Percentiles rank a stretch among this genome's conserved stretches.
Evolutionary conservation across 257 asterid genomes (phyloP).

Genomic region (Plantago major): DNA sequence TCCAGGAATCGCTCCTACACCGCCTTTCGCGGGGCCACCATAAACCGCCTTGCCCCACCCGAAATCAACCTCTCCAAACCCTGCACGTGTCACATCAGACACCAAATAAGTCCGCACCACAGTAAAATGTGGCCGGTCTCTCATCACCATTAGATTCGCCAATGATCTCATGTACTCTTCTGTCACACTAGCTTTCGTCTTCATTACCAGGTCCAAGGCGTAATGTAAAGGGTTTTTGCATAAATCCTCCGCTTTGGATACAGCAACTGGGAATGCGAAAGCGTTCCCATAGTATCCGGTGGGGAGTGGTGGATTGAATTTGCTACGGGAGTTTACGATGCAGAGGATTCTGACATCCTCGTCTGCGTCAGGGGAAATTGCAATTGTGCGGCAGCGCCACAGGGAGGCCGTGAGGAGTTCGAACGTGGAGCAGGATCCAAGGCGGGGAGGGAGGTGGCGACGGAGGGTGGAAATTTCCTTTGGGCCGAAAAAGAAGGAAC

Average conservation of each 20-base stretch:
- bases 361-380: constrained; percentile 25
- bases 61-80: constrained; percentile 6
- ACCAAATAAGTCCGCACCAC: background rate
- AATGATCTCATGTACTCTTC: constrained; percentile 33
- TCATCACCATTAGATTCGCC: constrained; percentile 32
- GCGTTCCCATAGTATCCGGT: constrained; percentile 37
- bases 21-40: constrained; percentile 43
- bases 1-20: constrained; percentile 44
- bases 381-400: constrained; percentile 31
- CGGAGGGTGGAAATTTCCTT: constrained; percentile 14
- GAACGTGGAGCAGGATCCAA: constrained; percentile 15
- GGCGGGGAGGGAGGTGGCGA: background rate
- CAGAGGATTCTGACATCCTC: constrained; percentile 29
- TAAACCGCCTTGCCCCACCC: constrained; percentile 19
- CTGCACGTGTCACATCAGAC: background rate
- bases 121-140: constrained; percentile 24
- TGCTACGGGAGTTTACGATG: constrained; percentile 25
- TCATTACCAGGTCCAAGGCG: constrained; percentile 27
- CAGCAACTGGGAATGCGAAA: constrained; percentile 29
- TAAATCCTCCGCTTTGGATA: constrained; percentile 24
- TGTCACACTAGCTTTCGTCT: constrained; percentile 20
- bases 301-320: constrained; percentile 23
- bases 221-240: constrained; percentile 25
- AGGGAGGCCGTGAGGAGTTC: constrained; percentile 32
- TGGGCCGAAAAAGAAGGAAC: constrained; percentile 17